Evolutionary conservation across 2,329 filamentous ascomycete species (phyloP).

Genomic region (Pseudogymnoascus sp.): DNA sequence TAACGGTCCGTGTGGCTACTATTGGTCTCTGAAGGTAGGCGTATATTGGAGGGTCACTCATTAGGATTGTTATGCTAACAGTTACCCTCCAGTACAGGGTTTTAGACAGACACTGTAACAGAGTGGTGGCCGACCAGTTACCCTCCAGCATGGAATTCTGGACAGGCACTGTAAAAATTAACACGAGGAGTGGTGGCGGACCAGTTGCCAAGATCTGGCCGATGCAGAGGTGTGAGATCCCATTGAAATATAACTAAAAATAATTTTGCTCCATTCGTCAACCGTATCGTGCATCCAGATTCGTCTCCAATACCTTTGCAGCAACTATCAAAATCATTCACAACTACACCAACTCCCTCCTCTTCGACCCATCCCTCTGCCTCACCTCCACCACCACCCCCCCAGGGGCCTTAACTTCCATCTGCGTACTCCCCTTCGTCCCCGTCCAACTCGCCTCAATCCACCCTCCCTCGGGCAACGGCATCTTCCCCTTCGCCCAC

Average conservation of each 20-base stretch:
- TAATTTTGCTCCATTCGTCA: not conserved
- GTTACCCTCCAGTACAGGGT: no score
- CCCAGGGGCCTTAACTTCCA: not conserved
- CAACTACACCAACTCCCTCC: not conserved
- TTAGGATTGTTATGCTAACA: no score
- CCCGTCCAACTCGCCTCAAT: not conserved
- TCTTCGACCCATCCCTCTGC: not conserved
- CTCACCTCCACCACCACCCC: not conserved
- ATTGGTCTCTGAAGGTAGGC: not conserved
- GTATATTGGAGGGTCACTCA: not conserved
- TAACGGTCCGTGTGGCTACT: not conserved
- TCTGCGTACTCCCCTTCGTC: not conserved
- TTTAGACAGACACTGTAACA: no score
- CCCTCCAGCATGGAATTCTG: no score
- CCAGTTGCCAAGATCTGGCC: not conserved
- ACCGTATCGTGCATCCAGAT: not conserved
- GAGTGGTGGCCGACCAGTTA: not conserved
- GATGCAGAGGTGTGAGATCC: not conserved
- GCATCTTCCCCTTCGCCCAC: slow-evolving; percentile 2
- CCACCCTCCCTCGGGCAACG: not conserved
- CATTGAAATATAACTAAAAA: not conserved
- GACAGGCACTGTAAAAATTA: no score
- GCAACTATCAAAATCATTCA: not conserved
- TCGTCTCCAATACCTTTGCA: not conserved
- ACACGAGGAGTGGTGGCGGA: not conserved